Evolutionary conservation across 495 filamentous ascomycete species (phyloP), one percentile per base, ranked within the genome.

Genomic region (Chaetomium cochliodes): DNA sequence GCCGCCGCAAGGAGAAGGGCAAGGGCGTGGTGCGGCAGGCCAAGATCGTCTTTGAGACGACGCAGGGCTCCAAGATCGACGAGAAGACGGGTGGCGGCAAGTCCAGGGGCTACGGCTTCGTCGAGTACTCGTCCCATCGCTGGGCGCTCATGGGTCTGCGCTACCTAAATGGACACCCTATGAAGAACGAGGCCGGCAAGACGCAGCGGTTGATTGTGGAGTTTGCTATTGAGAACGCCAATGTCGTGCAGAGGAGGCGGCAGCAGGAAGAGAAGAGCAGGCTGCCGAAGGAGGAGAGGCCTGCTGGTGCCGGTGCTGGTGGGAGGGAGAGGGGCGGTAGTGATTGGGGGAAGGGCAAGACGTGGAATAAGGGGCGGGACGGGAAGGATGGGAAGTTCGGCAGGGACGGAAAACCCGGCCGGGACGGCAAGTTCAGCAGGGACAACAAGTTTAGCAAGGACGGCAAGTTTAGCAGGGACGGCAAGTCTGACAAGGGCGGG

Each of bases 161-260:
- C 37, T 97, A 90, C 87, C 78, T 99, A 41, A 99, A 99, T 72
- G 92, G 92, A 0, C 90, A 93, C 69, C 82, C 87, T n/a, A 52
- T 85, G 18, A 79, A 82, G 65, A 79, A 74, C 51, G 69, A 77
- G 28, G 67, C 64, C 3, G 82, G 81, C 52, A 83, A 83, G 72
- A 81, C 78, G 59, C 77, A 79, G 56, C 81, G 93, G 16, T 76
- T 98, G 55, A 91, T 99, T 74, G 93, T 93, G 42, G 94, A 99
- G 73, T 99, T 99, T 78, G 93, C 94, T 15, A 97, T 99, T 73
- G 94, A 99, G 76, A 99, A 99, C 69, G 92, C 91, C 7, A 91
- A 97, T 70, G 94, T 99, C 5, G 90, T 99, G 42, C 80, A 83
- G 63, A 81, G 94, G 62, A 79, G 94, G 26, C 86, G 83, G 66